Evolutionary conservation across 2,329 filamentous ascomycete species (phyloP).

Genomic region (Corynespora cassiicola): DNA sequence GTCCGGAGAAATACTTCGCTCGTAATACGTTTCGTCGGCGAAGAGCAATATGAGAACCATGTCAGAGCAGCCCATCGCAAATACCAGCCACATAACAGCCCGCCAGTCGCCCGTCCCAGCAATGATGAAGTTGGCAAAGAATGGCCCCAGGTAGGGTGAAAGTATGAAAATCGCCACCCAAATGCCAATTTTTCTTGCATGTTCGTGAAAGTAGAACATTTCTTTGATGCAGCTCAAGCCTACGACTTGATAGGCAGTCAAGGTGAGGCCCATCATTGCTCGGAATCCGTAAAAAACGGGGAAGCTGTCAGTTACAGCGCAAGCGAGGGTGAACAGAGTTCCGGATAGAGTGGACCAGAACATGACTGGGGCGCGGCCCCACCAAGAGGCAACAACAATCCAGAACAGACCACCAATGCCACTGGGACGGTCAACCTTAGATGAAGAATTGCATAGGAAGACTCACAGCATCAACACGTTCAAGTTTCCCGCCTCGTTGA

Average conservation of each 20-base stretch:
- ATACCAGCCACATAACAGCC: conserved; percentile 30
- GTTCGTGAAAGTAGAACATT: conserved; percentile 48
- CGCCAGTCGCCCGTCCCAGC: conserved; percentile 29
- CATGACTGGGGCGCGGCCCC: conserved; percentile 48
- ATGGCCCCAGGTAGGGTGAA: conserved; percentile 40
- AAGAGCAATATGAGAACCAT: conserved; percentile 34
- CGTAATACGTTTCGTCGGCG: conserved; percentile 44
- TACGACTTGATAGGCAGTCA: conserved; percentile 32
- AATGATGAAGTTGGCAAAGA: conserved; percentile 36
- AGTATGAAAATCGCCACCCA: conserved; percentile 37
- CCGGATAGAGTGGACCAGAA: conserved; percentile 52
- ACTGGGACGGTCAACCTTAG: conserved; percentile 9
- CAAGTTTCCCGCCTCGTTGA: conserved; percentile 60
- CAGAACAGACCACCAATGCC: conserved; percentile 45
- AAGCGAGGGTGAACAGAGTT: conserved; percentile 47
- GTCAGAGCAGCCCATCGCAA: conserved; percentile 22
- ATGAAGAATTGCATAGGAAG: background rate
- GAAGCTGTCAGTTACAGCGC: conserved; percentile 40
- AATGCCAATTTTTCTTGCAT: conserved; percentile 42
- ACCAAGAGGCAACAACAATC: conserved; percentile 24
- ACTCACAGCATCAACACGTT: conserved; percentile 60
- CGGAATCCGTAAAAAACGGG: conserved; percentile 47
- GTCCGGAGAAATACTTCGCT: conserved; percentile 27
- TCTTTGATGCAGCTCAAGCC: conserved; percentile 38
- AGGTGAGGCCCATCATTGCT: conserved; percentile 27